A percentile compares a stretch with the other conserved stretches of the same genome.
Conservation (phyloP, 2,329 filamentous ascomycete genomes). For the Apiospora saccharicola region DNA sequence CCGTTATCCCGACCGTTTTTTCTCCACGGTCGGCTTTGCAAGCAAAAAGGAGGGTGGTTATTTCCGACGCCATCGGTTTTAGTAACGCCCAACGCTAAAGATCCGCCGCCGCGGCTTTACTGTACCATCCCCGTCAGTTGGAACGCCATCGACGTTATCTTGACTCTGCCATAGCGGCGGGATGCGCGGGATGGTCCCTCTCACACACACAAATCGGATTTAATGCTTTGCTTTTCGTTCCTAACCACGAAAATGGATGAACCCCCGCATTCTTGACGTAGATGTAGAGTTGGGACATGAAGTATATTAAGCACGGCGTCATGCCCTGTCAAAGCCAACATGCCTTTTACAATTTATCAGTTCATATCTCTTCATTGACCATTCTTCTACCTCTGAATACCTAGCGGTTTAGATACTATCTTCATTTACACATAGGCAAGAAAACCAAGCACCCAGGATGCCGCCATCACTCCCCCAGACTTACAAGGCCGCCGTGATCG, state of each 20-base stretch:
- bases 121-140: no score
- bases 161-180: not conserved
- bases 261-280: not conserved
- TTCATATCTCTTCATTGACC: not conserved
- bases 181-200: not conserved
- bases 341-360: not conserved
- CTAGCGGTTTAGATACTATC: not conserved
- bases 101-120: no score
- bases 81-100: not conserved
- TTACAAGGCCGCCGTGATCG: slow-evolving; percentile 71
- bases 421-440: not conserved
- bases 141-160: slow-evolving; percentile 4
- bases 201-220: not conserved
- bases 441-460: slow-evolving; percentile 26
- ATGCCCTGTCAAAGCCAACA: not conserved
- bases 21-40: not conserved
- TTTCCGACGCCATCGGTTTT: not conserved
- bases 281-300: not conserved
- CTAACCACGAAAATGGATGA: not conserved
- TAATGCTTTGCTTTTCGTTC: not conserved
- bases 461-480: slow-evolving; percentile 63
- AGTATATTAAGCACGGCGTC: not conserved
- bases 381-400: not conserved
- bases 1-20: not conserved
- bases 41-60: not conserved